phyloP scores from a whole-genome alignment of 345 rosid genomes.

The Populus davidiana region DNA sequence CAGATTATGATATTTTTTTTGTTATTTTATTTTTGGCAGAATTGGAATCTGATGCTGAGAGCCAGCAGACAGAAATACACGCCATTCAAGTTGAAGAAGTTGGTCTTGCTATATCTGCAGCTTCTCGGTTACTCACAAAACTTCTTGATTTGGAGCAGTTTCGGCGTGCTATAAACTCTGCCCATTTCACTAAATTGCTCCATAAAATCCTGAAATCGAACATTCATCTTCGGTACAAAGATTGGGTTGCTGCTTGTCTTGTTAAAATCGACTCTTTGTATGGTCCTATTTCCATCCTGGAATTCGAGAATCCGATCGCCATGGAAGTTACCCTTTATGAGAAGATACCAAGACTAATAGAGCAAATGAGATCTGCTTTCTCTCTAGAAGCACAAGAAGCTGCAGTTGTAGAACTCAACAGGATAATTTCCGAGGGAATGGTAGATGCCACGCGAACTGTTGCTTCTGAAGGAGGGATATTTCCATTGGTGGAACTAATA shows the following conservation, averaged over 20 bases:
- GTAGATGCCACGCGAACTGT: conserved; percentile 53
- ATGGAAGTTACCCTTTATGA: conserved; percentile 69
- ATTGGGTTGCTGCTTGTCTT: conserved; percentile 78
- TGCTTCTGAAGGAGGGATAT: conserved; percentile 66
- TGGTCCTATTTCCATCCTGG: conserved; percentile 20
- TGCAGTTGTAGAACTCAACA: conserved; percentile 77
- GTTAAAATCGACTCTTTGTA: conserved; percentile 52
- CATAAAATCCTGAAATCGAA: conserved; percentile 49
- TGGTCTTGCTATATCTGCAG: conserved; percentile 61
- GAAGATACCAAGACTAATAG: conserved; percentile 70
- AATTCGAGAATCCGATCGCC: conserved; percentile 50
- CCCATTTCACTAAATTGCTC: conserved; percentile 37
- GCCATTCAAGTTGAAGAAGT: conserved; percentile 71
- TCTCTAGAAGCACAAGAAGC: conserved; percentile 60
- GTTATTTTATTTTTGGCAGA: conserved; percentile 31
- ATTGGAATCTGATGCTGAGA: conserved; percentile 47
- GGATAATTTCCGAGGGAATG: conserved; percentile 61
- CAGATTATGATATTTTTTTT: conserved; percentile 2
- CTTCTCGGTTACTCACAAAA: conserved; percentile 65
- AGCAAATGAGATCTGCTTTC: conserved; percentile 51
- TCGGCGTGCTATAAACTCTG: conserved; percentile 28
- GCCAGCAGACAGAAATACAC: conserved; percentile 51
- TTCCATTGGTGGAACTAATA: conserved; percentile 58
- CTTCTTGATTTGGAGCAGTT: conserved; percentile 68
- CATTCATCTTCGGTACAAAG: conserved; percentile 55